phyloP scores from a whole-genome alignment of 495 filamentous ascomycete genomes.

The Penicillium parvum region DNA sequence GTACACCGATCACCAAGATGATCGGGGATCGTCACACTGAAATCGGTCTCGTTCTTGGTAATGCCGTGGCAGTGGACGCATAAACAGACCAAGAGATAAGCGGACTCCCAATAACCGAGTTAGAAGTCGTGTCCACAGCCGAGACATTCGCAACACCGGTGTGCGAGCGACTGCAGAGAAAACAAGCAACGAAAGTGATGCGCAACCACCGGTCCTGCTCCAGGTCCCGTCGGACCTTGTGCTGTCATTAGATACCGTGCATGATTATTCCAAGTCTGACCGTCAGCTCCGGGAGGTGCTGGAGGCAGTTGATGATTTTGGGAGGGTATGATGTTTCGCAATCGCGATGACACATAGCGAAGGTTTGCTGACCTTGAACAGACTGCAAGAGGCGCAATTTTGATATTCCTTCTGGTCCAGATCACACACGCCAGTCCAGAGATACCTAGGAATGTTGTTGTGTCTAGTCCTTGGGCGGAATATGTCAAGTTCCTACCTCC shows the following conservation, averaged over 20 bases:
- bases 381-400: constrained; percentile 65
- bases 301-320: constrained; percentile 51
- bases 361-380: constrained; percentile 27
- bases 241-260: constrained; percentile 63
- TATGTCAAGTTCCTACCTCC: constrained; percentile 79
- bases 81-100: constrained; percentile 56
- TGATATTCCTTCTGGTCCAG: constrained; percentile 77
- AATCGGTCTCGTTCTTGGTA: constrained; percentile 56
- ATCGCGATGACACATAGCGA: neutral
- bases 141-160: constrained; percentile 65
- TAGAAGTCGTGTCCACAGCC: constrained; percentile 58
- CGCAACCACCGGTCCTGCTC: constrained; percentile 44
- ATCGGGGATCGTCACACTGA: constrained; percentile 61
- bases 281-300: constrained; percentile 63
- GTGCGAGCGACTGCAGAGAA: constrained; percentile 51
- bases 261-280: constrained; percentile 74
- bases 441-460: constrained; percentile 38
- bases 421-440: constrained; percentile 57
- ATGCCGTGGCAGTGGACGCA: constrained; percentile 45
- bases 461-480: constrained; percentile 72
- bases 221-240: constrained; percentile 63
- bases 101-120: constrained; percentile 52
- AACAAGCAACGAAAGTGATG: constrained; percentile 24
- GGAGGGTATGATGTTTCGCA: constrained; percentile 37
- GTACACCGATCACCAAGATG: constrained; percentile 53